These are phyloP conservation scores for Turritis glabra DNA, from an alignment of 345 rosid species.

Conservation along the genomic window DNA sequence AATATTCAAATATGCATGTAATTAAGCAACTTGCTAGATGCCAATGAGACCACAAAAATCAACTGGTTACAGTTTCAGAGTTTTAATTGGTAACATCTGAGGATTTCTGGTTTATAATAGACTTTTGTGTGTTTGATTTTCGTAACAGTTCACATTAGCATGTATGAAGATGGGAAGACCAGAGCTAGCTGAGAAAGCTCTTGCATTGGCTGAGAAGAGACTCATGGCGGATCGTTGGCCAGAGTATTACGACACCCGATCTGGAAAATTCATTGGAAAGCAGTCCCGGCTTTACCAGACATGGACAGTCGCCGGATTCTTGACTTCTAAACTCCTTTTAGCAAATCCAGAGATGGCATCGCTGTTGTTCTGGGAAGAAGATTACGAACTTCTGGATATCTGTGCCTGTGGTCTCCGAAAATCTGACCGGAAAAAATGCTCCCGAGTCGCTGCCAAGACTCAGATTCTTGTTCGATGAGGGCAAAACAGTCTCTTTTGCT, in stretches of 20 bases:
- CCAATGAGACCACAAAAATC: background rate
- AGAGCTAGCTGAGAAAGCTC: conserved; percentile 82
- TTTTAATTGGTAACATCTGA: background rate
- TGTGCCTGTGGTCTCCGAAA: conserved; percentile 87
- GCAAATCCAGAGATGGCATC: conserved; percentile 87
- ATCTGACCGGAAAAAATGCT: conserved; percentile 83
- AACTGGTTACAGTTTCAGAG: background rate
- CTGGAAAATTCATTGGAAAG: conserved; percentile 89
- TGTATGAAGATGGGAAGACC: conserved; percentile 89
- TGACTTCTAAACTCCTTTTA: conserved; percentile 75
- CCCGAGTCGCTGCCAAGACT: conserved; percentile 85
- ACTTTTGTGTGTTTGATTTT: conserved; percentile 16
- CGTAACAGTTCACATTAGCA: conserved; percentile 80
- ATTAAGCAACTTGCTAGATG: background rate
- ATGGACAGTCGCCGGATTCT: conserved; percentile 92
- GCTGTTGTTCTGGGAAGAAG: conserved; percentile 86
- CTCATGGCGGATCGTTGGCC: conserved; percentile 83
- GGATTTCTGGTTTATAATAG: background rate
- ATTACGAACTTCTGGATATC: conserved; percentile 82
- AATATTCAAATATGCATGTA: background rate
- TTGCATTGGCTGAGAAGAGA: conserved; percentile 77
- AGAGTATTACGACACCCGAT: conserved; percentile 86
- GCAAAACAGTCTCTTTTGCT: background rate
- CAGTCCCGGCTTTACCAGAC: conserved; percentile 87
- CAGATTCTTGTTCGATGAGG: conserved; percentile 72